Evolutionary conservation across 805 yeast species (phyloP), one percentile per base, ranked within the genome.

Genomic region (Starmerella bacillaris): DNA sequence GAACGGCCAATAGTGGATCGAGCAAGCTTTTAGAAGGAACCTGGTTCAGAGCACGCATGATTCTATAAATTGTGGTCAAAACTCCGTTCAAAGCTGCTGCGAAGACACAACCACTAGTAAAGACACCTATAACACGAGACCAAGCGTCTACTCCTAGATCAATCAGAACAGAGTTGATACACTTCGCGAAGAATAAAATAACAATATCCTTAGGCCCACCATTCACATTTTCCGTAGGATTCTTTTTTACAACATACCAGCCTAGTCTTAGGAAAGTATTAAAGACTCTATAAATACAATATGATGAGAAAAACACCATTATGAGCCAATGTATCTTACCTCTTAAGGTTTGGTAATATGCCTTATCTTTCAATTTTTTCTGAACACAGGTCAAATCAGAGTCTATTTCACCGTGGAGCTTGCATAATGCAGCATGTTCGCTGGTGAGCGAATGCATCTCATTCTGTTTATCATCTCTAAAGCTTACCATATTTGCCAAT

Each of bases 271-370:
- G 21, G 30, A 39, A 44, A 11, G 55, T 49, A 35, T 51, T 58
- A 33, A 50, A 27, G 11, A 60, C 49, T n/a, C 64, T 46, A 48
- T 61, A 60, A 8, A 60, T 44, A 38, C 65, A 60, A 49, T 60
- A 60, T 6, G 54, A 27, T 5, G 64, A 52, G 37, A 60, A 60
- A 6, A 50, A 38, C 5, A 46, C 41, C 39, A 53, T 57, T 8
- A 49, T 37, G 15, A 41, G 24, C 8, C 37, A 32, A 35, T 46
- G 41, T 11, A 56, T 15, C 22, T 46, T 37, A 11, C 65, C 65
- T 12, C 39, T 24, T 3, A 49, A 26, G 8, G 64, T 60, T 18
- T 39, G 34, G 3, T 41, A 41, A 21, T 37, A 41, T 20, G 33
- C 27, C 34, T 57, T 60, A 22, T 43, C 42, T 24, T 34, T 30